phyloP scores from a whole-genome alignment of 352 stramenopile species.

The Phytopythium aichiense region DNA sequence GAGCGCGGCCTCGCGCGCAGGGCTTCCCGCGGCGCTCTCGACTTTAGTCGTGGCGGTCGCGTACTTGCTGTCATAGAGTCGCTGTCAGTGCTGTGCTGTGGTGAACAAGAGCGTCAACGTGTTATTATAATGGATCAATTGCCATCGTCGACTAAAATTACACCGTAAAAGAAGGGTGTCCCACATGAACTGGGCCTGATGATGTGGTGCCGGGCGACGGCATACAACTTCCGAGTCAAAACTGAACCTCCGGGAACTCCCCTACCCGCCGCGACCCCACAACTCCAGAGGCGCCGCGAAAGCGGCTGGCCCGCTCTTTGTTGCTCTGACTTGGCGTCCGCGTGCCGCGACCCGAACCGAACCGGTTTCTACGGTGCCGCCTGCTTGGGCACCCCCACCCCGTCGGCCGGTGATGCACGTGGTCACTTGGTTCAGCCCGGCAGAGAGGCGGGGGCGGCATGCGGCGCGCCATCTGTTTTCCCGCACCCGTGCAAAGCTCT shows the following conservation, averaged over 20 bases:
- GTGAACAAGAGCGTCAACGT: no score
- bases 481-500: conserved; percentile 9
- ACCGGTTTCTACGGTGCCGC: conserved; percentile 1
- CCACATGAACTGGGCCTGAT: no score
- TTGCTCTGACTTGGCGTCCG: background rate
- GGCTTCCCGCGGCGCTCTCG: conserved; percentile 5
- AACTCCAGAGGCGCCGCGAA: background rate
- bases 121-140: no score
- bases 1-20: conserved; percentile 17
- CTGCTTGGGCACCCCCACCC: background rate
- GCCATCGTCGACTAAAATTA: no score
- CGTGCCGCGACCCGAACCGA: background rate
- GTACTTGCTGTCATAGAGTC: conserved; percentile 34
- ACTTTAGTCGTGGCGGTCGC: conserved; percentile 31
- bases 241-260: conserved; percentile 1
- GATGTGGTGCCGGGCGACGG: background rate
- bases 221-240: background rate
- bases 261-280: background rate
- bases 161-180: no score
- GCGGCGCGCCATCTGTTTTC: conserved; percentile 19
- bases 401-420: no score
- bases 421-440: background rate
- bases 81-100: background rate
- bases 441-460: background rate
- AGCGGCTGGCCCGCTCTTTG: conserved; percentile 2